These are phyloP conservation scores for Lobosporangium transversale DNA, from an alignment of 192 early-diverging fungal genomes.

Conservation along the genomic window DNA sequence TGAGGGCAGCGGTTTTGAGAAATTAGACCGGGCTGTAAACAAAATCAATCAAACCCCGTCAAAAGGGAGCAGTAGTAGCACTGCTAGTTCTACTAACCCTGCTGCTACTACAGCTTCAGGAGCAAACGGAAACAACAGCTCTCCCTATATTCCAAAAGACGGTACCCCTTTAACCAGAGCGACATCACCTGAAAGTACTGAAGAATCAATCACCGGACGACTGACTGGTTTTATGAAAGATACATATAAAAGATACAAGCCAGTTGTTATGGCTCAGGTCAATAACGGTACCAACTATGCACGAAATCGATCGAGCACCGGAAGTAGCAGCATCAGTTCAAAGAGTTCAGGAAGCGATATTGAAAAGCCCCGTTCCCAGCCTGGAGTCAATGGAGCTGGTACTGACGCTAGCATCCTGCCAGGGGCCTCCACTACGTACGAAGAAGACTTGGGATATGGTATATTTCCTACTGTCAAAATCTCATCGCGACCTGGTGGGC, in stretches of 20 bases:
- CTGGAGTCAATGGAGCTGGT: background rate
- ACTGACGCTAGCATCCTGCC: constrained; percentile 11
- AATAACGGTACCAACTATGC: constrained; percentile 13
- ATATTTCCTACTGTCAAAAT: constrained; percentile 36
- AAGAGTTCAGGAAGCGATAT: constrained; percentile 7
- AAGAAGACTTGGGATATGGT: constrained; percentile 25
- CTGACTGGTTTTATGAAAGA: constrained; percentile 25
- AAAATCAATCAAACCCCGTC: background rate
- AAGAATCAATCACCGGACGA: constrained; percentile 16
- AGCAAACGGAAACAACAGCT: no score
- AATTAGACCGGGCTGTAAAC: background rate
- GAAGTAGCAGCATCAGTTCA: background rate
- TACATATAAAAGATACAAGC: constrained; percentile 31
- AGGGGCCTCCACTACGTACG: constrained; percentile 12
- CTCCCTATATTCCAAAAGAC: no score
- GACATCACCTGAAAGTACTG: background rate
- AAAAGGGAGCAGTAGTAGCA: background rate
- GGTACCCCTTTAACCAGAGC: no score
- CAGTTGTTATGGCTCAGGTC: constrained; percentile 38
- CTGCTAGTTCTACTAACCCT: background rate
- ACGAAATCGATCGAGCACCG: background rate
- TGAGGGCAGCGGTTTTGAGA: background rate
- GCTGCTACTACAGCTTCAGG: background rate
- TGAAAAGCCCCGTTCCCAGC: background rate
- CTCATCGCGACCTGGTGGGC: constrained; percentile 36